Evolutionary conservation across 306 rosid species (phyloP), one percentile per base, ranked within the genome.

Genomic region (Aeschynomene evenia): DNA sequence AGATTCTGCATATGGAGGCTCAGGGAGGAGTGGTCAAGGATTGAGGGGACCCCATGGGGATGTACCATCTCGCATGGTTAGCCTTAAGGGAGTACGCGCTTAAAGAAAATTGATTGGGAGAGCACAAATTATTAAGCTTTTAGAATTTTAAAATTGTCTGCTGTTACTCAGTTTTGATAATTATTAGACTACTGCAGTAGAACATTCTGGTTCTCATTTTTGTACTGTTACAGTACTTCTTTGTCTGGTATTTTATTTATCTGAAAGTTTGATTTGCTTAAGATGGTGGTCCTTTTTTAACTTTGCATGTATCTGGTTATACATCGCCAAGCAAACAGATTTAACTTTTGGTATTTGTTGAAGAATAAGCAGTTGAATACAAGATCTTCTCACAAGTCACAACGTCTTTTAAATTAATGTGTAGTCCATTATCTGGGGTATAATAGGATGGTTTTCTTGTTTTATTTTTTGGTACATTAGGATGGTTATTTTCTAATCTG

Each of bases 21-120:
- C 88, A 2, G 92, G 93, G 62, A 89, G 93, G 89, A 56, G 87
- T 40, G 85, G 84, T 67, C 79, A 85, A n/a, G 59, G 86, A 46
- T 71, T 34, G 10, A 84, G 94, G 79, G 98, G 94, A 34, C 64
- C 88, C 29, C 96, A 87, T n/a, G 79, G 76, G 55, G 96, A 89
- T 68, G 52, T 63, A 48, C 84, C 94, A 42, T 75, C 87, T 9
- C 96, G 91, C 49, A 89, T 89, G 98, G 96, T 91, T 63, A 89
- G 89, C 81, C 91, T 91, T 19, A 79, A 77, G 68, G 91, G 90
- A 2, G 72, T 85, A 66, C 89, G 88, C 22, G 84, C 92, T 54
- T 91, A 55, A 58, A 57, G 37, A 43, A 23, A 5, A 13, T 8
- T 62, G n/a, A 21, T 54, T 42, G 15, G 15, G 43, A 63, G 16